Evolutionary conservation across 148 eudicot genomes (phyloP).

Genomic region (Chenopodium quinoa): DNA sequence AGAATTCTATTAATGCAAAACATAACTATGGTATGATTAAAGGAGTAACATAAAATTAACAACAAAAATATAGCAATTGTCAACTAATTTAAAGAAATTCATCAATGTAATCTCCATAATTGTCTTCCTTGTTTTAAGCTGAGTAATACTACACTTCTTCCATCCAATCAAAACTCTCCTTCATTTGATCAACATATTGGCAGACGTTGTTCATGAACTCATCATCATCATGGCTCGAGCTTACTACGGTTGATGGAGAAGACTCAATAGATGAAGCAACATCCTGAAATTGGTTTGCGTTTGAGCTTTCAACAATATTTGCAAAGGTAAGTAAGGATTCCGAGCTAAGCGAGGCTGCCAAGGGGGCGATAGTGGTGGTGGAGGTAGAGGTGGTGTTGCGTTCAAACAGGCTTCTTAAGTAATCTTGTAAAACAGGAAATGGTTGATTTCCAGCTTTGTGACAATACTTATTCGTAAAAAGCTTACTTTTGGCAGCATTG

Average conservation of each 20-base stretch:
- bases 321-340: constrained; percentile 19
- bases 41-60: too few relatives aligned
- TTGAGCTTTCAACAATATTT: constrained; percentile 15
- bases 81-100: too few relatives aligned
- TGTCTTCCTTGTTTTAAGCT: too few relatives aligned
- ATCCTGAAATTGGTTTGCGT: constrained; percentile 1
- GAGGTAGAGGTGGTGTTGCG: background rate
- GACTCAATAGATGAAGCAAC: constrained; percentile 22
- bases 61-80: too few relatives aligned
- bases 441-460: constrained; percentile 14
- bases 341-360: constrained; percentile 15
- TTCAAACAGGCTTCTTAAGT: constrained; percentile 38
- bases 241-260: constrained; percentile 22
- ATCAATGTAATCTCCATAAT: too few relatives aligned
- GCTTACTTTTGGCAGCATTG: constrained; percentile 82
- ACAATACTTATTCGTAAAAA: background rate
- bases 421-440: constrained; percentile 47
- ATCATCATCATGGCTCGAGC: constrained; percentile 26
- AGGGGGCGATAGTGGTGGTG: constrained; percentile 11
- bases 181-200: too few relatives aligned
- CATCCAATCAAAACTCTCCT: too few relatives aligned
- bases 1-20: too few relatives aligned
- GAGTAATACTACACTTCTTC: too few relatives aligned
- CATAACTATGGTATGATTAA: too few relatives aligned
- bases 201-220: too few relatives aligned